A percentile compares a stretch with the other conserved stretches of the same genome.
Evolutionary conservation across 2,329 filamentous ascomycete genomes (phyloP).

Genomic region (Karstenula rhodostoma): DNA sequence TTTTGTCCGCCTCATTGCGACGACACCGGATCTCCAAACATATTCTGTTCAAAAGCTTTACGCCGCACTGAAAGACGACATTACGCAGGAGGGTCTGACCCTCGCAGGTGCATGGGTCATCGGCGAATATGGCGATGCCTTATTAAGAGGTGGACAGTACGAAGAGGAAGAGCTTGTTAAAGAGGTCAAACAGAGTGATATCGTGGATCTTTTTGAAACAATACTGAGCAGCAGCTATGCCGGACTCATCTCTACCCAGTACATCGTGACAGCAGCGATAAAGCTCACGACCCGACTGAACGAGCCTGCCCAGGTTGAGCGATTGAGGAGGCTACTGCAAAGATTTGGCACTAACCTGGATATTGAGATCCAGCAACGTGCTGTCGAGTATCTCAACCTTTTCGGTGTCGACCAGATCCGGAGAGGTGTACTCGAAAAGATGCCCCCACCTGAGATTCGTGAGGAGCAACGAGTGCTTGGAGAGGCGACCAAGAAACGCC

Average conservation of each 20-base stretch:
- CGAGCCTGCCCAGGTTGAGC: slow-evolving; percentile 84
- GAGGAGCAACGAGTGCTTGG: slow-evolving; percentile 93
- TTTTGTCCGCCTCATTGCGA: slow-evolving; percentile 94
- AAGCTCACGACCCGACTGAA: slow-evolving; percentile 90
- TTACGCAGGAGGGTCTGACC: slow-evolving; percentile 94
- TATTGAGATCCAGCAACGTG: slow-evolving; percentile 94
- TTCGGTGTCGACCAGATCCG: slow-evolving; percentile 89
- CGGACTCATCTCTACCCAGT: slow-evolving; percentile 89
- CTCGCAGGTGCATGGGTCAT: slow-evolving; percentile 97
- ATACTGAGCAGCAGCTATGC: slow-evolving; percentile 96
- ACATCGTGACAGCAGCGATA: slow-evolving; percentile 93
- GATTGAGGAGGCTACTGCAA: slow-evolving; percentile 79
- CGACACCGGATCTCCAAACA: slow-evolving; percentile 91
- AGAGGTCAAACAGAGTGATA: slow-evolving; percentile 84
- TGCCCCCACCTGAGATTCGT: slow-evolving; percentile 96
- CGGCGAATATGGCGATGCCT: slow-evolving; percentile 91
- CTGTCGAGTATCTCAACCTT: slow-evolving; percentile 95
- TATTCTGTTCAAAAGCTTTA: slow-evolving; percentile 98
- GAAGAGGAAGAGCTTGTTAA: slow-evolving; percentile 91
- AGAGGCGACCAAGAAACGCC: slow-evolving; percentile 67
- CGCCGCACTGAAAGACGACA: slow-evolving; percentile 88
- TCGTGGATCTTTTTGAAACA: slow-evolving; percentile 89
- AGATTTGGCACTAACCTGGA: slow-evolving; percentile 86
- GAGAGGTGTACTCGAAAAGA: slow-evolving; percentile 91
- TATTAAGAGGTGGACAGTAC: slow-evolving; percentile 89